These are phyloP conservation scores for Russula sp. DNA, from an alignment of 768 basidiomycete species.

Conservation along the genomic window DNA sequence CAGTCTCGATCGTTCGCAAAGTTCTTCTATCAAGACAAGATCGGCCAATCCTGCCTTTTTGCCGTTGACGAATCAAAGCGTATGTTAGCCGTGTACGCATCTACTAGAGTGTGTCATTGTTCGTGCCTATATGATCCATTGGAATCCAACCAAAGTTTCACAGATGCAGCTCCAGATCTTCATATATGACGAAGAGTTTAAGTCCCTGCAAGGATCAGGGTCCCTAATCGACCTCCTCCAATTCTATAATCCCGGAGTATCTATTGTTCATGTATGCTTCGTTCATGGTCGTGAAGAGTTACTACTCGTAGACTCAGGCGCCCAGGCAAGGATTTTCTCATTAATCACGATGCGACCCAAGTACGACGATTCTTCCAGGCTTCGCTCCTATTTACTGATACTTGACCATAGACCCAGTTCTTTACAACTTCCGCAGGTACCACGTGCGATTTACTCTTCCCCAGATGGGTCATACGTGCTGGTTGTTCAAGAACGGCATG, in stretches of 20 bases:
- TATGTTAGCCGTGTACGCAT: slow-evolving; percentile 43
- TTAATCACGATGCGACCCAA: slow-evolving; percentile 48
- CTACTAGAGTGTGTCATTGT: slow-evolving; percentile 34
- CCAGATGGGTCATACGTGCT: slow-evolving; percentile 55
- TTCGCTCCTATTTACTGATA: not conserved
- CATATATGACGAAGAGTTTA: slow-evolving; percentile 41
- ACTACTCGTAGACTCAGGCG: slow-evolving; percentile 41
- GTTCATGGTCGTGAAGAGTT: slow-evolving; percentile 49
- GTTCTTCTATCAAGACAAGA: slow-evolving; percentile 39
- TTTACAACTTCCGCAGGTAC: slow-evolving; percentile 35
- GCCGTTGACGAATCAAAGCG: slow-evolving; percentile 50
- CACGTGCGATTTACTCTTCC: slow-evolving; percentile 38
- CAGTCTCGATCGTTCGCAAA: slow-evolving; percentile 1
- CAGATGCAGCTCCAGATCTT: slow-evolving; percentile 41
- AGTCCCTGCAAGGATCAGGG: slow-evolving; percentile 38
- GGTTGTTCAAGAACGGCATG: slow-evolving; percentile 27
- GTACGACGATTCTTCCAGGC: slow-evolving; percentile 27
- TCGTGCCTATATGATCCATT: not conserved
- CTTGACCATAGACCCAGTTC: slow-evolving; percentile 37
- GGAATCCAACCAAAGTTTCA: not conserved
- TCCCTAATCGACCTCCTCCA: slow-evolving; percentile 35
- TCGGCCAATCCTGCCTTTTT: slow-evolving; percentile 41
- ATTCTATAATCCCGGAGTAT: slow-evolving; percentile 36
- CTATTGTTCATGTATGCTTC: slow-evolving; percentile 39
- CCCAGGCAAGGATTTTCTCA: slow-evolving; percentile 46